Conservation (phyloP, 805 yeast genomes). For the Yarrowia sp. region DNA sequence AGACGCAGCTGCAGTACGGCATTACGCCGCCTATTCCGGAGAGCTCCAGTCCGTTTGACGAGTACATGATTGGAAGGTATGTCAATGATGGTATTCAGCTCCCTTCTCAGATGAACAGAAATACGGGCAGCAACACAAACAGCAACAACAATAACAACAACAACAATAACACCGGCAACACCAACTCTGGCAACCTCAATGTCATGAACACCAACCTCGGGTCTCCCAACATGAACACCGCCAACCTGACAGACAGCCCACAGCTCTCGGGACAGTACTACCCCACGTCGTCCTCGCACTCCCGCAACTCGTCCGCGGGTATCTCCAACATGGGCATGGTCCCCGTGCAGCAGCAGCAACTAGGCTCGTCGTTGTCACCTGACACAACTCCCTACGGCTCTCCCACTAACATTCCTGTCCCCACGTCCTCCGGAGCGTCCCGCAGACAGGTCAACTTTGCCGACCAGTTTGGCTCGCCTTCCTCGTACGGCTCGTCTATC, state of each 20-base stretch:
- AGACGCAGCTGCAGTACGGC: constrained; percentile 40
- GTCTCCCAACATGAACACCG: background rate
- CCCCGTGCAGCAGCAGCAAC: constrained; percentile 34
- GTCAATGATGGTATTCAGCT: constrained; percentile 21
- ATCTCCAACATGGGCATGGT: constrained; percentile 38
- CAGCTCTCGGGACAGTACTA: constrained; percentile 14
- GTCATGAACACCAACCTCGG: constrained; percentile 6
- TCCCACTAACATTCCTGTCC: constrained; percentile 32
- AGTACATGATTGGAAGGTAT: constrained; percentile 42
- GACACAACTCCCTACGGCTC: constrained; percentile 36
- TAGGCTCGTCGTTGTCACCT: constrained; percentile 28
- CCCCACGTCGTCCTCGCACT: constrained; percentile 28
- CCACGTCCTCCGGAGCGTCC: constrained; percentile 16
- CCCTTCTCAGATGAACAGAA: background rate
- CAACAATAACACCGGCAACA: constrained; percentile 1
- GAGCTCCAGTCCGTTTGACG: constrained; percentile 48
- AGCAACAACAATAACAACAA: constrained; percentile 14
- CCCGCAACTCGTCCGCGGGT: constrained; percentile 30
- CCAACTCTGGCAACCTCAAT: constrained; percentile 5
- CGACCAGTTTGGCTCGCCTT: constrained; percentile 39
- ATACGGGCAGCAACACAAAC: too few species aligned
- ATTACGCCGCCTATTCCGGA: constrained; percentile 46
- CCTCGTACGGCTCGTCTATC: constrained; percentile 35
- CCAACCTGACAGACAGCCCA: constrained; percentile 36
- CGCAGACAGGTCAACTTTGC: constrained; percentile 28